Base-by-base conservation (phyloP, 108 stramenopile genomes). In the Nitzschia inconspicua region DNA sequence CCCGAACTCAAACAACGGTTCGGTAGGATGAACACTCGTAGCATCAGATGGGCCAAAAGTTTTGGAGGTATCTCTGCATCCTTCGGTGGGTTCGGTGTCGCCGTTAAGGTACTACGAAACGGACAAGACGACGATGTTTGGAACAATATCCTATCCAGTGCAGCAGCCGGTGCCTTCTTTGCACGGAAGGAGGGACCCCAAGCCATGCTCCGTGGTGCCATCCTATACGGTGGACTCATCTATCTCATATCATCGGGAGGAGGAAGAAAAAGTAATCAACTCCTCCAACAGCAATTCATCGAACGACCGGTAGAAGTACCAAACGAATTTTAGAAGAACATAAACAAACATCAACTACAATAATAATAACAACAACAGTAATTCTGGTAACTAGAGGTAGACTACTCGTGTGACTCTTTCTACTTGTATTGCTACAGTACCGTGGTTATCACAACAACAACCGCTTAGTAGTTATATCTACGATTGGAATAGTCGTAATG, bases 161-260 rank as follows among this genome's bases (percentile, higher is more conserved):
- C 80, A 0, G 47, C 82, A 9, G 77, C 85, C 7, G 91, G 91
- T 23, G 91, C 87, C 13, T 86, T 77, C 43, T 77, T 92, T 46
- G 79, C 76, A 56, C 62, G 87, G 39, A 49, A 66, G 47, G 83
- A 84, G 9, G 91, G 91, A 42, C 67, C 83, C 36, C 75, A 78
- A 50, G 86, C 78, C 23, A 92, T 92, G 91, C 1, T 83, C 9
- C 79, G 69, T 58, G 85, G 83, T 0, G 87, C 85, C 31, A 46
- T 80, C 5, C 73, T 80, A 9, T 92, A 88, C 66, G 91, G 85
- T 19, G 82, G 73, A 14, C 70, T 88, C 31, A 81, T 80, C 7
- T 88, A 83, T 54, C 42, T 74, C 54, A 39, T 81, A 26, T 46
- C 47, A n/a, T n/a, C n/a, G n/a, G n/a, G n/a, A n/a, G n/a, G n/a